phyloP scores from a whole-genome alignment of 169 alveolate species.

The Babesia ovata region DNA sequence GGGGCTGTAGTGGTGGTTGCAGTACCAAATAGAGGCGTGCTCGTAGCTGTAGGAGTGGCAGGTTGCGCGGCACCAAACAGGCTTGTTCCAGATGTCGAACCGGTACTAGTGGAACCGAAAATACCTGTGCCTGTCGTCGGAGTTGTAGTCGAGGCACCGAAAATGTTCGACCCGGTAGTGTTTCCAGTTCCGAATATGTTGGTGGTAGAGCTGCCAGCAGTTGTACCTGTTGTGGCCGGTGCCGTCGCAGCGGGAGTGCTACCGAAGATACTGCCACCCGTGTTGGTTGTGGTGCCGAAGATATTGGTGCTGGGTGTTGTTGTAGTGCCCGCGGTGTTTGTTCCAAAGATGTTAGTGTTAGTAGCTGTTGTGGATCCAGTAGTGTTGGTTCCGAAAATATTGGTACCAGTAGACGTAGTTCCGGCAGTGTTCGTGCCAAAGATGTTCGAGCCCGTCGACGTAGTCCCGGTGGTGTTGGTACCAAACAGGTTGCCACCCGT shows the following conservation, averaged over 20 bases:
- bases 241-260: not conserved
- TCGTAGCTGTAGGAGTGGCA: slow-evolving; percentile 3
- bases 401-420: slow-evolving; percentile 23
- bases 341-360: slow-evolving; percentile 9
- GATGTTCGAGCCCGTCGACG: not conserved
- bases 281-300: not conserved
- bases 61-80: not conserved
- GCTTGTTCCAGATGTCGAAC: not conserved
- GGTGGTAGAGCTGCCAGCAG: slow-evolving; percentile 15
- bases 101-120: not conserved
- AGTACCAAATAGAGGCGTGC: not conserved
- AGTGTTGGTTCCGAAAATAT: slow-evolving; percentile 4
- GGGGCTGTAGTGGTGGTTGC: not conserved
- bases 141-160: not conserved
- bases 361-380: slow-evolving; percentile 2
- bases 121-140: slow-evolving; percentile 21
- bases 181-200: not conserved
- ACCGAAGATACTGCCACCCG: slow-evolving; percentile 37
- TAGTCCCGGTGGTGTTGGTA: slow-evolving; percentile 34
- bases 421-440: slow-evolving; percentile 6
- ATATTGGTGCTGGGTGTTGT: not conserved
- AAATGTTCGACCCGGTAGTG: slow-evolving; percentile 11
- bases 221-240: slow-evolving; percentile 13
- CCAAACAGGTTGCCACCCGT: slow-evolving; percentile 38
- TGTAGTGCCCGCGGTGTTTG: not conserved